Base-by-base conservation (phyloP, 2,329 filamentous ascomycete species). In the Microascus cirrosus region DNA sequence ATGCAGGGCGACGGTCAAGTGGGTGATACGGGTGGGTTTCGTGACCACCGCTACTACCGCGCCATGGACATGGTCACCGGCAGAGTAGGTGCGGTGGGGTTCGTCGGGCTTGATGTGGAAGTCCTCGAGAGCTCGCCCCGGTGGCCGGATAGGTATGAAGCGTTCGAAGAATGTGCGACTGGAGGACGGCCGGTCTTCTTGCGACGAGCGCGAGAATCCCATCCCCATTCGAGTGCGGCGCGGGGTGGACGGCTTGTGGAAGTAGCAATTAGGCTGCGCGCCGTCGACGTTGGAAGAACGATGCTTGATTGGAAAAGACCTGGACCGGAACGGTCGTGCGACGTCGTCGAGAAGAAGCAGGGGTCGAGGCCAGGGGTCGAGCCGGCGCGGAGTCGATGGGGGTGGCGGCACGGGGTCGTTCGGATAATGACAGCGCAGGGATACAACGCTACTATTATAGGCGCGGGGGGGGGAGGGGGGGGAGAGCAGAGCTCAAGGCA, bases 41-140 rank as follows among this genome's bases (percentile, higher is more conserved):
- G 87, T 75, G 39, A 90, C 80, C 59, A 83, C 86, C 64, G 93
- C 74, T 60, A 89, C 77, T 54, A 93, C 87, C 62, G 81, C 81
- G 57, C 89, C 89, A 59, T 80, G 82, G 53, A 94, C 86, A 62
- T 84, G 74, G 66, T 93, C 89, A 60, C 89, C 89, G 3, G 87
- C 86, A 28, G 77, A 77, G 70, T 92, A 92, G 65, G 87, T 84
- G 62, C 85, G 84, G 70, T 92, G 85, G 13, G 89, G 89, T 67
- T 93, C 87, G 67, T 89, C 81, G 55, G 87, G 82, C 62, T 83
- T 81, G 69, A 94, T 84, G 70, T 89, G 83, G 73, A 91, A 94
- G 68, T 93, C 89, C 73, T 84, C 78, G 63, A 90, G 77, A 69
- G 87, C 84, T 65, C 88, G 85, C 59, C 71, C 75, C 60, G 80